Evolutionary conservation across 176 grass and related monocot species (phyloP).

Genomic region (Cymbopogon citratus): DNA sequence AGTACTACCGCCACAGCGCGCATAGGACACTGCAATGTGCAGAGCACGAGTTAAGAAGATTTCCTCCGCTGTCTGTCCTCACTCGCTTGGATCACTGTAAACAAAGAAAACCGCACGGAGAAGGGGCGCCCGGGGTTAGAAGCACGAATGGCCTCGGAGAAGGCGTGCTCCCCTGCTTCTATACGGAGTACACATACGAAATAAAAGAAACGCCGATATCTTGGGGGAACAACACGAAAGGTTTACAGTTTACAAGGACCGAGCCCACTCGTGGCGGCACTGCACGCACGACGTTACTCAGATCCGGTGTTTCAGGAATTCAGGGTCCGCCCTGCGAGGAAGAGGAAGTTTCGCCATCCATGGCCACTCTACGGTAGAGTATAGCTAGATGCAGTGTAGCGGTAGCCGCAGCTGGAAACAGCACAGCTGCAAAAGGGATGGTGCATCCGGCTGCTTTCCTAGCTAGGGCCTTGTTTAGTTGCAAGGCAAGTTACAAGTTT

Average conservation of each 20-base stretch:
- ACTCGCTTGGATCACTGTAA: slow-evolving; percentile 8
- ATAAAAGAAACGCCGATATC: neutral
- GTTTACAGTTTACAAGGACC: neutral
- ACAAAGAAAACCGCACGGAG: slow-evolving; percentile 12
- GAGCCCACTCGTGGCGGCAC: neutral
- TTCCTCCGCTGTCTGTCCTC: slow-evolving; percentile 7
- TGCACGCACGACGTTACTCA: neutral
- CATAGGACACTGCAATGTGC: neutral
- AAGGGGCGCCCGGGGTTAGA: neutral
- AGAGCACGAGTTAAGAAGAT: neutral
- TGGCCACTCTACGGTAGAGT: neutral
- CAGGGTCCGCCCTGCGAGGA: neutral
- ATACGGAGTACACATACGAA: neutral
- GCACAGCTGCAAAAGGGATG: neutral
- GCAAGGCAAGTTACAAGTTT: no score
- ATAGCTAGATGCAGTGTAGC: neutral
- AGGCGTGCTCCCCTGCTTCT: neutral
- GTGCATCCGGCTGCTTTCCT: neutral
- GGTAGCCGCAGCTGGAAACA: slow-evolving; percentile 25
- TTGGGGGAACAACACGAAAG: neutral
- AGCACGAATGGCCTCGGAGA: slow-evolving; percentile 28
- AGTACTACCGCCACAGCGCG: neutral
- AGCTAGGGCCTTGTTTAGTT: no score
- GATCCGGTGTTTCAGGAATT: neutral
- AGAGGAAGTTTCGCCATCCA: neutral